These are phyloP conservation scores for Rhodotorula sp. DNA, from an alignment of 1,284 basidiomycete genomes.

Conservation along the genomic window DNA sequence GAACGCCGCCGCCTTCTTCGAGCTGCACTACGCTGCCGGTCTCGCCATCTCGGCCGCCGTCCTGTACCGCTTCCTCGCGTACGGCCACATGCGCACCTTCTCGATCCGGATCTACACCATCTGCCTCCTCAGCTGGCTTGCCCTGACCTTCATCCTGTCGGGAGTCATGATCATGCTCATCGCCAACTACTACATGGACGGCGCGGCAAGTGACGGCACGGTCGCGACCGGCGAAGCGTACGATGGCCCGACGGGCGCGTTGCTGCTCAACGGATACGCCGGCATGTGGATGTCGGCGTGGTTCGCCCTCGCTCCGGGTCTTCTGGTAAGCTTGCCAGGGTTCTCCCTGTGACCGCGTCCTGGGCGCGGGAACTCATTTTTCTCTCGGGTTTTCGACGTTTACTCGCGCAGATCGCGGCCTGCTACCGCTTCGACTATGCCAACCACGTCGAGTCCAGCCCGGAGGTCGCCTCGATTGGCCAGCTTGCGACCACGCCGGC, in stretches of 20 bases:
- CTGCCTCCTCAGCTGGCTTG: constrained; percentile 23
- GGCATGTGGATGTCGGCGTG: constrained; percentile 8
- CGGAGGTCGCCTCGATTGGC: constrained; percentile 3
- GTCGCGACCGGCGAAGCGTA: not conserved
- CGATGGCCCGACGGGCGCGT: constrained; percentile 4
- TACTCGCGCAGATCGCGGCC: constrained; percentile 13
- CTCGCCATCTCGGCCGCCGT: constrained; percentile 16
- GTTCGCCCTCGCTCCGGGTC: constrained; percentile 6
- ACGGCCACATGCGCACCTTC: constrained; percentile 12
- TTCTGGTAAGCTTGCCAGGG: constrained; percentile 17
- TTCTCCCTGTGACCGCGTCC: not conserved
- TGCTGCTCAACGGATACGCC: constrained; percentile 13
- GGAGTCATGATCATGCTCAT: constrained; percentile 1
- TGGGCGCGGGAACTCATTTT: not conserved
- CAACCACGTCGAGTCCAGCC: constrained; percentile 22
- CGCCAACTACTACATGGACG: constrained; percentile 10
- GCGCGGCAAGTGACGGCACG: constrained; percentile 3
- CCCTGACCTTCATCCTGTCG: constrained; percentile 11
- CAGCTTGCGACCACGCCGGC: constrained; percentile 16
- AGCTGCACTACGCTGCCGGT: not conserved
- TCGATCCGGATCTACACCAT: constrained; percentile 22
- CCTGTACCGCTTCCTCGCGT: constrained; percentile 17
- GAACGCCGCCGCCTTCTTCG: constrained; percentile 25
- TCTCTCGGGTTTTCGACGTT: not conserved
- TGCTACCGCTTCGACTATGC: constrained; percentile 36